Conservation (phyloP, 2,329 filamentous ascomycete species). For the Dothidotthia symphoricarpi region DNA sequence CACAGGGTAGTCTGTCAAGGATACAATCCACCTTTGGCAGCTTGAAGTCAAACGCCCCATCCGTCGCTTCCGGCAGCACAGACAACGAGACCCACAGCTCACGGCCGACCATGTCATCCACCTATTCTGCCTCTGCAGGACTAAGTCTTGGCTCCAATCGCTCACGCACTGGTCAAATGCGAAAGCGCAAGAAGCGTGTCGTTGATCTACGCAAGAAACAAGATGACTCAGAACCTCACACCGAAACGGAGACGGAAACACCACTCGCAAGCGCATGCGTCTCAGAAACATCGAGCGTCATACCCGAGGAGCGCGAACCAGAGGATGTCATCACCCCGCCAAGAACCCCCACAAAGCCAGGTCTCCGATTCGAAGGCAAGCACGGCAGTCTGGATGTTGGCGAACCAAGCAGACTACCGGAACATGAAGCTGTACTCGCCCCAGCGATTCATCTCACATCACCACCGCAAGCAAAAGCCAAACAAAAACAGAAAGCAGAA, state of each 20-base stretch:
- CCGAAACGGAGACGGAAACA: slow-evolving; percentile 51
- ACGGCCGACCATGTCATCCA: slow-evolving; percentile 63
- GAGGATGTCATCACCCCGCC: slow-evolving; percentile 38
- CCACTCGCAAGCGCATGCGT: slow-evolving; percentile 55
- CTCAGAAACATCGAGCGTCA: slow-evolving; percentile 54
- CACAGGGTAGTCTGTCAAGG: slow-evolving; percentile 47
- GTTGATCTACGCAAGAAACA: slow-evolving; percentile 73
- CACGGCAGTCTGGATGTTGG: slow-evolving; percentile 27
- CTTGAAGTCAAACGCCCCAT: slow-evolving; percentile 49
- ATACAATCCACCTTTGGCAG: slow-evolving; percentile 47
- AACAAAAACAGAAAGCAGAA: slow-evolving; percentile 21
- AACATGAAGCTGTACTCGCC: slow-evolving; percentile 26
- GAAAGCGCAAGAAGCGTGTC: slow-evolving; percentile 80
- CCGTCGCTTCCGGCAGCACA: slow-evolving; percentile 49
- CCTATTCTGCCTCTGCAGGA: slow-evolving; percentile 58
- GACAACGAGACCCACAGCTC: slow-evolving; percentile 52
- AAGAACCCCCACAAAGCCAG: slow-evolving; percentile 24
- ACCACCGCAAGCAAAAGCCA: slow-evolving; percentile 25
- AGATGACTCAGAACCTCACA: slow-evolving; percentile 49
- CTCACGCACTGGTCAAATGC: slow-evolving; percentile 60
- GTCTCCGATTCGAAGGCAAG: slow-evolving; percentile 23
- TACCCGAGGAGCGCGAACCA: slow-evolving; percentile 33
- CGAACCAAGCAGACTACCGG: slow-evolving; percentile 24
- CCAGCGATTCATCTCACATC: slow-evolving; percentile 30
- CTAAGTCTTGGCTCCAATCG: slow-evolving; percentile 63